Evolutionary conservation across 2,329 filamentous ascomycete genomes (phyloP).

Genomic region (Pleoardoris graminearum): DNA sequence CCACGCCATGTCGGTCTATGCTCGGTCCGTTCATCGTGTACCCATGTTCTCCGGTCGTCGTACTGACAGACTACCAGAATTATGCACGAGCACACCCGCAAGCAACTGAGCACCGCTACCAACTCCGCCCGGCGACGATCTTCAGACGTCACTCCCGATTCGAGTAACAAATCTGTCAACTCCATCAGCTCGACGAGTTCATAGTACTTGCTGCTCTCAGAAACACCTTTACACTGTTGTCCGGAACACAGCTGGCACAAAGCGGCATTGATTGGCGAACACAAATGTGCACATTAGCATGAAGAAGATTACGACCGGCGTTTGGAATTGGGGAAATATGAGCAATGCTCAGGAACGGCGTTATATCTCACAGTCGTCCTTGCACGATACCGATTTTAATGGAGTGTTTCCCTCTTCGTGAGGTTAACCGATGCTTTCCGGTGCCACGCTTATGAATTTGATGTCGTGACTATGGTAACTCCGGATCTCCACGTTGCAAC

Average conservation of each 20-base stretch:
- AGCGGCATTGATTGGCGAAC: conserved; percentile 1
- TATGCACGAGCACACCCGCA: conserved; percentile 57
- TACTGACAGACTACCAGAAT: conserved; percentile 38
- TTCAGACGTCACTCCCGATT: conserved; percentile 16
- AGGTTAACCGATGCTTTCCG: too few relatives aligned
- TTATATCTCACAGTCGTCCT: neutral
- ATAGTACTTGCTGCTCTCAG: conserved; percentile 6
- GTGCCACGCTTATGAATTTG: too few relatives aligned
- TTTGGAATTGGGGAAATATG: neutral
- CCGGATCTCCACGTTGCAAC: too few relatives aligned
- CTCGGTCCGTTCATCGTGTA: conserved; percentile 42
- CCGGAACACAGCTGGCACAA: neutral
- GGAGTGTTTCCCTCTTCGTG: neutral
- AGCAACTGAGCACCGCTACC: conserved; percentile 52
- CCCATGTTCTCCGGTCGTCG: neutral
- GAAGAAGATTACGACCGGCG: conserved; percentile 1
- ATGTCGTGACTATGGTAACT: too few relatives aligned
- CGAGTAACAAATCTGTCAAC: conserved; percentile 13
- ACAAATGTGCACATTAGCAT: neutral
- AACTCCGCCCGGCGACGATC: conserved; percentile 50
- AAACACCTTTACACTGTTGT: neutral
- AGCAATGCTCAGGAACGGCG: neutral
- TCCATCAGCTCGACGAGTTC: conserved; percentile 28
- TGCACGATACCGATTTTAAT: conserved; percentile 1
- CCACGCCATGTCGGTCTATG: conserved; percentile 48